Conservation (phyloP, 306 rosid species). For the Dalbergia cochinchinensis region DNA sequence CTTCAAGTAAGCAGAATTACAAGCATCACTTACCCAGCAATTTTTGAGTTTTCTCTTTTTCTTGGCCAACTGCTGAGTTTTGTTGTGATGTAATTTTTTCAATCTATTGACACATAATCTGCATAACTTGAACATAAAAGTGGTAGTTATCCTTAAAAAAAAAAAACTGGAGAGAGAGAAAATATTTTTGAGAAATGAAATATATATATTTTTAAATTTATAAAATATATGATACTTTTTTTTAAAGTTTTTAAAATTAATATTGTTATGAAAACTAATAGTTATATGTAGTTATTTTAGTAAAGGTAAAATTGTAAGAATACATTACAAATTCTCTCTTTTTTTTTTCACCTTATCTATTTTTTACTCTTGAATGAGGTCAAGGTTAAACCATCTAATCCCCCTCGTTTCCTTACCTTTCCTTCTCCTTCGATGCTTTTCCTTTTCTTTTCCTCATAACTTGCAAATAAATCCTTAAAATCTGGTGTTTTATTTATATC, state of each 20-base stretch:
- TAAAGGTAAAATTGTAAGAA: too few species aligned
- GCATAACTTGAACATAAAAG: constrained; percentile 1
- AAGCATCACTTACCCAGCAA: neutral
- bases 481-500: constrained; percentile 24
- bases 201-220: too few species aligned
- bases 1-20: constrained; percentile 76
- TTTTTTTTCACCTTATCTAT: too few species aligned
- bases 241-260: too few species aligned
- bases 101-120: constrained; percentile 24
- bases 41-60: constrained; percentile 21
- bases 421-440: constrained; percentile 5
- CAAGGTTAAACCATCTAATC: too few species aligned
- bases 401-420: neutral
- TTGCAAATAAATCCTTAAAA: neutral
- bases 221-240: too few species aligned
- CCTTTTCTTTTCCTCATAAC: constrained; percentile 9
- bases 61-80: constrained; percentile 30
- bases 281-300: too few species aligned
- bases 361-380: too few species aligned
- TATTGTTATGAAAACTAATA: too few species aligned
- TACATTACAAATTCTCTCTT: too few species aligned
- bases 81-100: constrained; percentile 30
- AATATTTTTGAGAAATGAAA: too few species aligned
- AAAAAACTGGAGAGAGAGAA: neutral
- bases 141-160: constrained; percentile 27